Conservation (phyloP, 1,284 basidiomycete genomes). For the Fomitopsis schrenkii region DNA sequence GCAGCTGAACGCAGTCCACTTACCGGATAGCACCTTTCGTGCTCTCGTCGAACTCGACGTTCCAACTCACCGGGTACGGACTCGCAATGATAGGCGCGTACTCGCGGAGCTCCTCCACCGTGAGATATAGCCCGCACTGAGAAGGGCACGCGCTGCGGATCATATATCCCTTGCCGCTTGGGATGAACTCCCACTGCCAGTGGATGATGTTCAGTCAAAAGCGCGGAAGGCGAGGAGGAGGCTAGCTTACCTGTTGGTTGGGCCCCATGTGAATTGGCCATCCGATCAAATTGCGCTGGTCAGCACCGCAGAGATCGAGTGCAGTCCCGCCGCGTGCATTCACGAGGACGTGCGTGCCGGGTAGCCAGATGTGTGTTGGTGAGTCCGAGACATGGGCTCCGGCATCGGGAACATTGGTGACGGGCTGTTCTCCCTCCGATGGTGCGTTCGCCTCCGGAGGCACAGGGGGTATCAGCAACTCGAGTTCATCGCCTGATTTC, state of each 20-base stretch:
- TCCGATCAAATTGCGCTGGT: conserved; percentile 47
- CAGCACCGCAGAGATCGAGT: conserved; percentile 50
- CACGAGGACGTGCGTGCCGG: conserved; percentile 35
- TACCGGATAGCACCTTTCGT: conserved; percentile 17
- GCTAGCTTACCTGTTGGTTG: conserved; percentile 45
- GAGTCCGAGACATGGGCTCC: not conserved
- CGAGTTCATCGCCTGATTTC: not conserved
- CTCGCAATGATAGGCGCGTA: conserved; percentile 25
- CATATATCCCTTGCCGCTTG: conserved; percentile 34
- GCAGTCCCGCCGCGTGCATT: conserved; percentile 48
- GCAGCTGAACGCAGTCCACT: not conserved
- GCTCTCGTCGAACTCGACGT: conserved; percentile 16
- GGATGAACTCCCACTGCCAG: conserved; percentile 44
- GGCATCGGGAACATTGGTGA: not conserved
- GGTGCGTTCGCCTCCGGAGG: not conserved
- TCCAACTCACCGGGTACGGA: conserved; percentile 29
- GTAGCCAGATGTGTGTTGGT: conserved; percentile 13
- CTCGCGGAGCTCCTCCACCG: conserved; percentile 32
- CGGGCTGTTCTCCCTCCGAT: not conserved
- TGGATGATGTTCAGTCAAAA: no score
- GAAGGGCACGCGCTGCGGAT: conserved; percentile 34
- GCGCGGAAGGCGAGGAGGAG: not conserved
- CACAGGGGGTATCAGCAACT: not conserved
- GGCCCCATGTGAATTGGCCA: conserved; percentile 36
- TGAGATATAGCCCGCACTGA: conserved; percentile 35